Conservation (phyloP, 768 basidiomycete species). For the Pleurotus tuber-regium region DNA sequence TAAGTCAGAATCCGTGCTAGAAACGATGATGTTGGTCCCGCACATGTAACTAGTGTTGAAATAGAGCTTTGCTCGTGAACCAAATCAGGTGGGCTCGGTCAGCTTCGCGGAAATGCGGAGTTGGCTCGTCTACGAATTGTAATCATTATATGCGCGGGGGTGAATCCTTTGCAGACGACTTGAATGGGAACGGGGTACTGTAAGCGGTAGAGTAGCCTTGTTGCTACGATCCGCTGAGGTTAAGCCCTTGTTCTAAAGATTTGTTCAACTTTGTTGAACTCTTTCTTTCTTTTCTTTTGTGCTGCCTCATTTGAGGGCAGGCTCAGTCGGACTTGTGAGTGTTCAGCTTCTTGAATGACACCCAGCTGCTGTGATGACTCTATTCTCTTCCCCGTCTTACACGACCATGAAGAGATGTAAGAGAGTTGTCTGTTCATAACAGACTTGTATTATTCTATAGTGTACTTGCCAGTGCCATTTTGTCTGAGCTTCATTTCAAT, state of each 20-base stretch:
- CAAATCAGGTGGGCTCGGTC: slow-evolving; percentile 55
- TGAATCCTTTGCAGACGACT: slow-evolving; percentile 81
- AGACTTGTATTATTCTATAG: slow-evolving; percentile 61
- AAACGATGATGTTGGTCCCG: slow-evolving; percentile 70
- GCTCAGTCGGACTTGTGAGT: slow-evolving; percentile 19
- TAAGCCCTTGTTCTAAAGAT: slow-evolving; percentile 72
- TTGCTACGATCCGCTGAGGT: slow-evolving; percentile 77
- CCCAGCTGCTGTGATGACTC: slow-evolving; percentile 64
- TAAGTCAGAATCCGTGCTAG: slow-evolving; percentile 81
- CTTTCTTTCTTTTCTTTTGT: slow-evolving; percentile 37
- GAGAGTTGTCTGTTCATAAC: slow-evolving; percentile 81
- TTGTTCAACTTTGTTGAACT: slow-evolving; percentile 55
- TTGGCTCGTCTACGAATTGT: slow-evolving; percentile 52
- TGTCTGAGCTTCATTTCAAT: slow-evolving; percentile 49
- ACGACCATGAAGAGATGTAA: slow-evolving; percentile 84
- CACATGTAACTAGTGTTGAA: slow-evolving; percentile 60
- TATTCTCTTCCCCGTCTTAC: slow-evolving; percentile 91
- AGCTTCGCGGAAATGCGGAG: slow-evolving; percentile 51
- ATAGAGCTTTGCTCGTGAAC: slow-evolving; percentile 73
- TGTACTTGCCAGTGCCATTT: slow-evolving; percentile 91
- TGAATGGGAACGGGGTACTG: slow-evolving; percentile 74
- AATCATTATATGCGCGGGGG: slow-evolving; percentile 67
- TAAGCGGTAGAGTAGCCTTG: slow-evolving; percentile 79
- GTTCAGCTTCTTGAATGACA: background rate
- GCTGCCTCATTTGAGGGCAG: slow-evolving; percentile 46